These are phyloP conservation scores for Blastobotrys proliferans DNA, from an alignment of 1,139 yeast genomes.

Conservation along the genomic window DNA sequence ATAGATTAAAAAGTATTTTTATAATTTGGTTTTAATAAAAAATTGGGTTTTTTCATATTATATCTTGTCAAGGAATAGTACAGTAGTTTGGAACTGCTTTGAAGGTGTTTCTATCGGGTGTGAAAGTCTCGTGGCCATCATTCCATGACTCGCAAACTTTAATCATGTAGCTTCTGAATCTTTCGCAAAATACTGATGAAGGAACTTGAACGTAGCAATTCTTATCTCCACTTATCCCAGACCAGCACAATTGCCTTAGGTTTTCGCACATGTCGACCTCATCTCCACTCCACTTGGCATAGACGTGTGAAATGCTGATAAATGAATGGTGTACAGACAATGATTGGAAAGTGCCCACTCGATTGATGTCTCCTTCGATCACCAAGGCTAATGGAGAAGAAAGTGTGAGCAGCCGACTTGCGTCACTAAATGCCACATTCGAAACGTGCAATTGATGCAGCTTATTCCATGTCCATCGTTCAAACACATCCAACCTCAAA, in stretches of 20 bases:
- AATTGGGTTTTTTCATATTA: background rate
- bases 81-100: no score
- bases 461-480: background rate
- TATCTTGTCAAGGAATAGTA: no score
- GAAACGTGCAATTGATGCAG: background rate
- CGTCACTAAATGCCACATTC: background rate
- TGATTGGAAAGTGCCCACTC: background rate
- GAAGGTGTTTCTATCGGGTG: background rate
- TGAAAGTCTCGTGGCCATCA: background rate
- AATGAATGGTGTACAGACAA: no score
- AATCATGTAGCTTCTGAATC: background rate
- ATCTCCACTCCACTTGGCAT: background rate
- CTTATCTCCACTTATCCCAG: background rate
- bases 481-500: background rate
- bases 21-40: conserved; percentile 7
- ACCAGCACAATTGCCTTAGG: background rate
- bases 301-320: no score
- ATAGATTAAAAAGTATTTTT: background rate
- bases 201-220: background rate
- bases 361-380: background rate
- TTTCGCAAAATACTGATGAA: background rate
- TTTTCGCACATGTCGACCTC: background rate
- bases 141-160: background rate
- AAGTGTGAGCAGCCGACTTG: background rate
- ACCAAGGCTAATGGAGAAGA: background rate